Conservation (phyloP, 306 rosid species). For the Psophocarpus tetragonolobus region DNA sequence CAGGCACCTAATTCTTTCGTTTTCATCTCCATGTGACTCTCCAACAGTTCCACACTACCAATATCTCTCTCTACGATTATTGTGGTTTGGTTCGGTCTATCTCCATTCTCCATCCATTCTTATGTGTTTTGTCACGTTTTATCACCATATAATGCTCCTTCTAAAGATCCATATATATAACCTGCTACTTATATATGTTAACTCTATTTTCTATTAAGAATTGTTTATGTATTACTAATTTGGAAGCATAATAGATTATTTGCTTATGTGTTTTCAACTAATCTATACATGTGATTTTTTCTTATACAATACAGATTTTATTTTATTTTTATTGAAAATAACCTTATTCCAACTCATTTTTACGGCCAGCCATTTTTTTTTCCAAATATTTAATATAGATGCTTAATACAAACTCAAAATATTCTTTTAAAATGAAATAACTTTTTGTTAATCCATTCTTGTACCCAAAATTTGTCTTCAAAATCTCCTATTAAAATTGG, state of each 20-base stretch:
- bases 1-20: conserved; percentile 29
- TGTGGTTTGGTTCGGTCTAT: not conserved
- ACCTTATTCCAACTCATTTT: no score
- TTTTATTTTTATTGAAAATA: no score
- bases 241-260: no score
- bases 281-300: no score
- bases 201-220: not conserved
- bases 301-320: no score
- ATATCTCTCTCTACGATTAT: conserved; percentile 15
- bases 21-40: conserved; percentile 27
- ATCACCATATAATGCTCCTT: not conserved
- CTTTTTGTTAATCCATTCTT: no score
- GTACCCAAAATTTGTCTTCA: no score
- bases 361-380: no score
- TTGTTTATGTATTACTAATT: not conserved
- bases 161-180: not conserved
- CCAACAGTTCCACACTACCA: conserved; percentile 17
- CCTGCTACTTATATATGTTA: not conserved
- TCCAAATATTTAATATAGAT: no score
- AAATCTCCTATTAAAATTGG: no score
- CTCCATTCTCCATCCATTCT: not conserved
- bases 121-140: not conserved
- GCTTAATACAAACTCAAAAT: no score
- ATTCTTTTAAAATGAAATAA: no score
- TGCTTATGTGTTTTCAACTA: not conserved